Evolutionary conservation across 495 filamentous ascomycete species (phyloP).

Genomic region (Parmelia sp.): DNA sequence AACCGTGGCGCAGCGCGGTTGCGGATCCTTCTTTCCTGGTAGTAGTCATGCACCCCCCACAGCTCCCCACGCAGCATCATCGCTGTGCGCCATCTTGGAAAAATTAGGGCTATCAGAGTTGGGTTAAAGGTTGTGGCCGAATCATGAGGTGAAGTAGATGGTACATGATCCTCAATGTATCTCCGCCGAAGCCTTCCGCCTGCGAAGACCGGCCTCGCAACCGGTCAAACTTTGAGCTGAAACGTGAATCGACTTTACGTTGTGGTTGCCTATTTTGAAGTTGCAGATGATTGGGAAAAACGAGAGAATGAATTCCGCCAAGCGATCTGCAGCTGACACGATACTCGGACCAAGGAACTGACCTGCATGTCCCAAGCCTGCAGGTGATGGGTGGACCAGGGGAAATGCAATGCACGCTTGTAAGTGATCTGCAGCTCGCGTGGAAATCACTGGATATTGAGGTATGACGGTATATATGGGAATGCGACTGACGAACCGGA

Average conservation of each 20-base stretch:
- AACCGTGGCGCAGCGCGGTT: not conserved
- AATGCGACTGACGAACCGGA: not conserved
- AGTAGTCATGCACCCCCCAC: not conserved
- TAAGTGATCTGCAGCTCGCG: not conserved
- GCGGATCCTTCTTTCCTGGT: not conserved
- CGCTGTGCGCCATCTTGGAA: not conserved
- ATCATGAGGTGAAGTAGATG: not conserved
- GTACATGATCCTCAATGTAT: not conserved
- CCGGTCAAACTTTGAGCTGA: not conserved
- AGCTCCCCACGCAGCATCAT: not conserved
- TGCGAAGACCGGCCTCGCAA: not conserved
- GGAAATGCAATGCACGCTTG: not conserved
- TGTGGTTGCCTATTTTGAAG: not conserved
- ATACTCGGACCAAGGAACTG: not conserved
- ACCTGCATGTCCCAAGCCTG: not conserved
- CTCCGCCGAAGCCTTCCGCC: not conserved
- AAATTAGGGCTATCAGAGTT: too few relatives aligned
- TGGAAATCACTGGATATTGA: not conserved
- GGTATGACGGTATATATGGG: not conserved
- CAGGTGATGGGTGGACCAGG: not conserved
- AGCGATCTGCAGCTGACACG: not conserved
- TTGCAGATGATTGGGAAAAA: not conserved
- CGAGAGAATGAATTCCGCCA: not conserved
- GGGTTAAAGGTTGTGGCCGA: not conserved
- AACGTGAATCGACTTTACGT: not conserved